A percentile compares a stretch with the other conserved stretches of the same genome.
Conservation (phyloP, 2,329 filamentous ascomycete genomes). For the Penicillium vulpinum region DNA sequence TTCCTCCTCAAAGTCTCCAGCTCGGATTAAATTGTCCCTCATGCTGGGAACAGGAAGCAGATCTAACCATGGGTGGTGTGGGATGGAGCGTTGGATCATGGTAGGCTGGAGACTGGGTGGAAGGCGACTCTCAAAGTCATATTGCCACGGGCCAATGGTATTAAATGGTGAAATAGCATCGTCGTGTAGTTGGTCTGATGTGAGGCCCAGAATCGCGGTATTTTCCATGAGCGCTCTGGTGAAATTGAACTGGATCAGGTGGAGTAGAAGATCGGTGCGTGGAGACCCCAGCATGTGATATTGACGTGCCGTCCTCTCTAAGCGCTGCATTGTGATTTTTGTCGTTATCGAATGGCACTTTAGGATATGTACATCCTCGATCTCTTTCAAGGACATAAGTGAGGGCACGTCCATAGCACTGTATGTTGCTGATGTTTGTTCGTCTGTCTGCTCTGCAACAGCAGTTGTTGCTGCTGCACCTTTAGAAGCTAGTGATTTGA, state of each 20-base stretch:
- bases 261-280: slow-evolving; percentile 17
- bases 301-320: neutral
- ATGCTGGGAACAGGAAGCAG: slow-evolving; percentile 23
- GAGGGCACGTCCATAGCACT: neutral
- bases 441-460: neutral
- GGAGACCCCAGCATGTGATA: slow-evolving; percentile 15
- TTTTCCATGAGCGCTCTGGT: slow-evolving; percentile 20
- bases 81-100: slow-evolving; percentile 17
- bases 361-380: neutral
- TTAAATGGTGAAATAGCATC: slow-evolving; percentile 24
- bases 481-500: too few relatives aligned
- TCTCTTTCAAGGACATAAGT: neutral
- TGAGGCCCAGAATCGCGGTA: slow-evolving; percentile 13
- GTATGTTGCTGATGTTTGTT: neutral
- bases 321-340: neutral
- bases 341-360: neutral
- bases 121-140: slow-evolving; percentile 2
- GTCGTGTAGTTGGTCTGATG: slow-evolving; percentile 13
- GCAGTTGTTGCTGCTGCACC: neutral
- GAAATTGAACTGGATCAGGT: slow-evolving; percentile 20
- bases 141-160: slow-evolving; percentile 7
- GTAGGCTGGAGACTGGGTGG: slow-evolving; percentile 22
- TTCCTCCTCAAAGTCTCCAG: slow-evolving; percentile 19
- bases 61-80: slow-evolving; percentile 30
- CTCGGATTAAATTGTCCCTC: slow-evolving; percentile 25